These are phyloP conservation scores for Suhomyces yuchorum DNA, from an alignment of 1,139 yeast genomes.

Conservation along the genomic window DNA sequence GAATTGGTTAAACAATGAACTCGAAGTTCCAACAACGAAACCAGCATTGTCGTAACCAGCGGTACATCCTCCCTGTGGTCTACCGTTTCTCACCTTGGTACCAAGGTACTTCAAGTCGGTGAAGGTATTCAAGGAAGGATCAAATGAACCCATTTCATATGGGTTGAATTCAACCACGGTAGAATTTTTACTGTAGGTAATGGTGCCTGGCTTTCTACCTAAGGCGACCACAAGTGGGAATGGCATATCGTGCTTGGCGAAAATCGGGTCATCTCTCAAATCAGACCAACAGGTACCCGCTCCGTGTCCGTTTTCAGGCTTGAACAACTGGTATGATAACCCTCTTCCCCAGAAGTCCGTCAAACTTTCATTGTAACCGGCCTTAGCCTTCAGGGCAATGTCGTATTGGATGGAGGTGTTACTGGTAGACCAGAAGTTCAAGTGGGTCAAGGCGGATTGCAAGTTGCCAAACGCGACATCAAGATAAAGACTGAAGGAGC, in stretches of 20 bases:
- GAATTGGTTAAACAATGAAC: conserved; percentile 75
- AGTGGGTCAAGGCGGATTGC: conserved; percentile 29
- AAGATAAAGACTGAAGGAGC: conserved; percentile 24
- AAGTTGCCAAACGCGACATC: conserved; percentile 29
- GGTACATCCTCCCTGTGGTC: conserved; percentile 44
- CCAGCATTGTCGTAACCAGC: conserved; percentile 80
- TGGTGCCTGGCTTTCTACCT: conserved; percentile 40
- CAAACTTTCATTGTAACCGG: conserved; percentile 58
- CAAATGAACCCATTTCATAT: conserved; percentile 48
- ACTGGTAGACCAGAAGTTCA: conserved; percentile 32
- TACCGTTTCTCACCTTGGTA: conserved; percentile 35
- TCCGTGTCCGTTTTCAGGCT: conserved; percentile 27
- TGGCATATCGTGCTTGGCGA: conserved; percentile 41
- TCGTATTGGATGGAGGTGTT: conserved; percentile 32
- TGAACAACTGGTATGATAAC: conserved; percentile 41
- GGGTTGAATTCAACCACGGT: conserved; percentile 46
- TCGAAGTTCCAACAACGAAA: conserved; percentile 74
- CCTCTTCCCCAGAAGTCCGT: conserved; percentile 62
- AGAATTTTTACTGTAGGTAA: conserved; percentile 36
- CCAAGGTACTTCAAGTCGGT: conserved; percentile 42
- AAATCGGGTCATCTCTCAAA: conserved; percentile 29
- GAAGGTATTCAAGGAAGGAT: conserved; percentile 41
- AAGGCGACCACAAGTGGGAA: conserved; percentile 41
- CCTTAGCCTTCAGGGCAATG: conserved; percentile 30
- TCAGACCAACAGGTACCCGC: conserved; percentile 35